phyloP scores from a whole-genome alignment of 2,329 filamentous ascomycete species.

The Monosporascus sp. region DNA sequence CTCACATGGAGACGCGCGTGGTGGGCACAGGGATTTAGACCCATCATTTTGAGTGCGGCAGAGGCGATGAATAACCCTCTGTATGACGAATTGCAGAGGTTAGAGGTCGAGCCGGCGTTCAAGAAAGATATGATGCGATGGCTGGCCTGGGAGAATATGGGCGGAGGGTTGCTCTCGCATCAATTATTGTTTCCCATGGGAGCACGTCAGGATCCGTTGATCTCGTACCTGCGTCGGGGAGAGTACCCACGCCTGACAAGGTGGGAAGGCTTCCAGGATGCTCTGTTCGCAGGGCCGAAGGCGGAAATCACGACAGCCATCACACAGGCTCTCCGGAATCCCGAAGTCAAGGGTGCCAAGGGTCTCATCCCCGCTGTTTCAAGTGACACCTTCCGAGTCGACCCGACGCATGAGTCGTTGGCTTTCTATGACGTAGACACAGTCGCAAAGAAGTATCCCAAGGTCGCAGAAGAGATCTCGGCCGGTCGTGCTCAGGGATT shows the following conservation, averaged over 20 bases:
- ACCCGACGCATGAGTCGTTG: slow-evolving; percentile 60
- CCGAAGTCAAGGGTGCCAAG: slow-evolving; percentile 51
- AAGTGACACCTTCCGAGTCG: slow-evolving; percentile 56
- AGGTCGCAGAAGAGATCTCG: slow-evolving; percentile 58
- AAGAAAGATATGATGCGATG: slow-evolving; percentile 73
- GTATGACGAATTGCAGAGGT: slow-evolving; percentile 63
- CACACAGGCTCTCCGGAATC: slow-evolving; percentile 51
- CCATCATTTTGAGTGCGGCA: slow-evolving; percentile 70
- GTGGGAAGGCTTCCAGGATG: slow-evolving; percentile 66
- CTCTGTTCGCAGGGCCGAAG: slow-evolving; percentile 67
- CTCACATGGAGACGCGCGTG: slow-evolving; percentile 87
- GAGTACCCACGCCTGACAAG: slow-evolving; percentile 69
- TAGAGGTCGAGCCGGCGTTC: slow-evolving; percentile 56
- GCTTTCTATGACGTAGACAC: slow-evolving; percentile 69
- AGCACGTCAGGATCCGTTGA: slow-evolving; percentile 62
- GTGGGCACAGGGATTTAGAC: slow-evolving; percentile 91
- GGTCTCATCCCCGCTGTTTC: slow-evolving; percentile 59
- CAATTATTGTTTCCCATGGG: slow-evolving; percentile 84
- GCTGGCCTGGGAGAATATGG: slow-evolving; percentile 92
- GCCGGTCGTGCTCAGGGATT: slow-evolving; percentile 57
- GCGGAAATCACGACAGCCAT: slow-evolving; percentile 59
- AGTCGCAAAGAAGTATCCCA: slow-evolving; percentile 61
- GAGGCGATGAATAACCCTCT: slow-evolving; percentile 81
- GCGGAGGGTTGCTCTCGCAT: slow-evolving; percentile 73
- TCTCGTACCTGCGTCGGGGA: slow-evolving; percentile 69